Evolutionary conservation across 768 basidiomycete species (phyloP), one percentile per base, ranked within the genome.

Genomic region (Agrocybe chaxingu): DNA sequence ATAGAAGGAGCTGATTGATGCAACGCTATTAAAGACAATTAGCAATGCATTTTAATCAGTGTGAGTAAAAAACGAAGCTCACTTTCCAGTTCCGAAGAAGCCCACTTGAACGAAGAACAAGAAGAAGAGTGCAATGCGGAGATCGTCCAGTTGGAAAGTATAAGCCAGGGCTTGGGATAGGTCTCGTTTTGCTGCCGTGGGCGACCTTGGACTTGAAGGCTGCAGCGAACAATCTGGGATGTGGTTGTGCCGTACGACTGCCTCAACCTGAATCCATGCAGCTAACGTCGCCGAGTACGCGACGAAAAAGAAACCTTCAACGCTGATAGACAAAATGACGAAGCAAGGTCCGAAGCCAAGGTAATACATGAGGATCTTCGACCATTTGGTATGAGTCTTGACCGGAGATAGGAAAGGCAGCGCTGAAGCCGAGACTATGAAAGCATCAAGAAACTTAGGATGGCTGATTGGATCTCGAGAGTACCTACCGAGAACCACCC

Each of bases 51-150:
- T 12, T 33, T 35, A 16, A 24, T 29, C 39, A 32, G 3, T 7
- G 29, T 11, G 16, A 32, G 35, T 24, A 13, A 19, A 12, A 46
- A 5, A 40, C 3, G 10, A 1, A 8, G 75, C 87, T 57, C 68
- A 87, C 86, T 88, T 90, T 71, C 88, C 88, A 34, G 81, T 89
- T 7, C 90, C 90, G 61, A 91, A 92, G 66, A 92, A 92, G 2
- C 84, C 91, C 37, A 90, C 80, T 58, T 94, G 91, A 6, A 92
- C 84, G 57, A 93, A 91, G 65, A 89, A 89, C 52, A 94, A 66
- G 68, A 92, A 92, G 64, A 91, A 89, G 16, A 92, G 55, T 0
- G 86, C 89, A 47, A 88, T 82, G 42, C 91, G 70, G 9, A 91
- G 63, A 51, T 91, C 86, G 35, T 86, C 85, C 34, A 67, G 64